Evolutionary conservation across 2,329 filamentous ascomycete species (phyloP).

Genomic region (Clonostachys sp.): DNA sequence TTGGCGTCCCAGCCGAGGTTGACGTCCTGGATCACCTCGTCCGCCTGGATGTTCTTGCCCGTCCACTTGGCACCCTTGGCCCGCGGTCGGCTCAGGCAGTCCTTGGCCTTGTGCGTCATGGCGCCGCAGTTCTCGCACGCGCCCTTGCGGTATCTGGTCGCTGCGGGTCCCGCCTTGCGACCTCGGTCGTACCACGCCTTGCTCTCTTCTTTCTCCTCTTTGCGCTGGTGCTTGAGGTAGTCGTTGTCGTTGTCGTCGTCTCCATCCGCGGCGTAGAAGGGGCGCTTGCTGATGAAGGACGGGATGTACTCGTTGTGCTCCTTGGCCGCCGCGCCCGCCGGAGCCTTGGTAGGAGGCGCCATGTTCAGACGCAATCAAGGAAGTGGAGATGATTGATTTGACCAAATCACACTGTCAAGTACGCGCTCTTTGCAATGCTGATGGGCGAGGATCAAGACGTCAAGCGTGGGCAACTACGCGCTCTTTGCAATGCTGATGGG

Average conservation of each 20-base stretch:
- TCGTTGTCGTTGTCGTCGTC: slow-evolving; percentile 61
- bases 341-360: slow-evolving; percentile 22
- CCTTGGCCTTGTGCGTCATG: slow-evolving; percentile 94
- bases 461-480: too few species aligned
- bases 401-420: too few species aligned
- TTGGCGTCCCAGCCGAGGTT: slow-evolving; percentile 95
- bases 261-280: slow-evolving; percentile 84
- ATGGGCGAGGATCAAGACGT: too few species aligned
- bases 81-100: slow-evolving; percentile 83
- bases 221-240: slow-evolving; percentile 93
- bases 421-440: too few species aligned
- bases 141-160: slow-evolving; percentile 96
- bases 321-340: slow-evolving; percentile 50
- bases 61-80: slow-evolving; percentile 91
- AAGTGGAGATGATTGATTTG: too few species aligned
- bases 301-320: slow-evolving; percentile 99
- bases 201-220: slow-evolving; percentile 55
- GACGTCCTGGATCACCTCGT: slow-evolving; percentile 82
- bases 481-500: too few species aligned
- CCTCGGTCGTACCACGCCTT: slow-evolving; percentile 93
- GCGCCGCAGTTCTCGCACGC: slow-evolving; percentile 98
- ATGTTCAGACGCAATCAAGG: too few species aligned
- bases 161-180: slow-evolving; percentile 76
- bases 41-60: slow-evolving; percentile 87
- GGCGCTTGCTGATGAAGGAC: slow-evolving; percentile 94